Evolutionary conservation across 2,329 filamentous ascomycete genomes (phyloP).

Genomic region (Fusarium hainanense): DNA sequence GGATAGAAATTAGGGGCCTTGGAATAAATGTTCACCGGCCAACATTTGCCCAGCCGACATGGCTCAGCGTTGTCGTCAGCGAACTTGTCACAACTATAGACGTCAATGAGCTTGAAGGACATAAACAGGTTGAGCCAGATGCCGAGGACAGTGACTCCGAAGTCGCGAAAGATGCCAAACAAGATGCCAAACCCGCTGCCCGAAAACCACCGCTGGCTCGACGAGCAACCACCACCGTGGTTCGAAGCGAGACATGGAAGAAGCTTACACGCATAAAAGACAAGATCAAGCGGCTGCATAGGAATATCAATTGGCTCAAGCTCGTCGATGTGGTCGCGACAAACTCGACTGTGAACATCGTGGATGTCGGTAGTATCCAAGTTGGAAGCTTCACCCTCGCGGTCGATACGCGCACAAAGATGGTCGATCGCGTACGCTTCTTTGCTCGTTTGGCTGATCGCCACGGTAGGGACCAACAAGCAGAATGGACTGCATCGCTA

Average conservation of each 20-base stretch:
- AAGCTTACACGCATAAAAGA: slow-evolving; percentile 83
- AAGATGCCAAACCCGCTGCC: slow-evolving; percentile 44
- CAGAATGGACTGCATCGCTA: slow-evolving; percentile 92
- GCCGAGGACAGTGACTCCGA: slow-evolving; percentile 46
- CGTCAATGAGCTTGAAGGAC: slow-evolving; percentile 70
- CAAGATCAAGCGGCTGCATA: slow-evolving; percentile 84
- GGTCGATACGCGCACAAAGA: slow-evolving; percentile 91
- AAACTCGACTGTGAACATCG: slow-evolving; percentile 79
- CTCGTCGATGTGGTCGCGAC: slow-evolving; percentile 89
- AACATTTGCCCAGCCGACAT: slow-evolving; percentile 96
- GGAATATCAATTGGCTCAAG: slow-evolving; percentile 87
- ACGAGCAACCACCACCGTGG: slow-evolving; percentile 25
- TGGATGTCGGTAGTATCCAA: slow-evolving; percentile 86
- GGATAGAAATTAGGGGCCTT: slow-evolving; percentile 88
- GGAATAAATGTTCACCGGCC: slow-evolving; percentile 90
- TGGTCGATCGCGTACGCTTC: slow-evolving; percentile 88
- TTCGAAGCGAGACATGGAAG: slow-evolving; percentile 82
- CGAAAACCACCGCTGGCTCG: slow-evolving; percentile 27
- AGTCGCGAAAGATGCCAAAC: slow-evolving; percentile 41
- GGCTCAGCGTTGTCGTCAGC: slow-evolving; percentile 89
- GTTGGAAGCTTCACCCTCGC: slow-evolving; percentile 86
- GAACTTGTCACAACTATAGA: slow-evolving; percentile 89
- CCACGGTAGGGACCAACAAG: slow-evolving; percentile 72
- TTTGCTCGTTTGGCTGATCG: slow-evolving; percentile 79
- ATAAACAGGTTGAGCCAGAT: slow-evolving; percentile 50